These are phyloP conservation scores for Verticillium zaregamsianum DNA, from an alignment of 2,329 filamentous ascomycete genomes.

Conservation along the genomic window DNA sequence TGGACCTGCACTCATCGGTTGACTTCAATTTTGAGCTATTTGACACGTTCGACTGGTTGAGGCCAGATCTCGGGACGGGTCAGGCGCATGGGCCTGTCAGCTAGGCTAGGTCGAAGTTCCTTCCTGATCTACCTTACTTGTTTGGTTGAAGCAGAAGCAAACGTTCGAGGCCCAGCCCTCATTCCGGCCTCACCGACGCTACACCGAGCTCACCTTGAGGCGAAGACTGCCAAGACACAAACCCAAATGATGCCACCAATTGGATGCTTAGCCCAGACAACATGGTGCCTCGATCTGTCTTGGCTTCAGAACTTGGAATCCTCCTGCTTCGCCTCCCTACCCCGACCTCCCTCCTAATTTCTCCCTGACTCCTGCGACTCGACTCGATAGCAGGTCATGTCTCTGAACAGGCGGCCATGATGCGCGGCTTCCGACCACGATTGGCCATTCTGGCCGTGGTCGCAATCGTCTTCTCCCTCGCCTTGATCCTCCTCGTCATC, in stretches of 20 bases:
- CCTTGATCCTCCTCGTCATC: neutral
- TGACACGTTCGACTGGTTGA: conserved; percentile 45
- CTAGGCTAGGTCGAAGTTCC: no score
- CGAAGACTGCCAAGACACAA: neutral
- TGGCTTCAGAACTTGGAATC: neutral
- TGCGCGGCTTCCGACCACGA: neutral
- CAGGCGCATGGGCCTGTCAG: no score
- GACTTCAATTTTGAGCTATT: conserved; percentile 44
- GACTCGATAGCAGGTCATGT: neutral
- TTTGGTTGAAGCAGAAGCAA: no score
- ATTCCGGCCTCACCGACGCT: neutral
- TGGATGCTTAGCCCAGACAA: neutral
- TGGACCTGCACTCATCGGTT: conserved; percentile 24
- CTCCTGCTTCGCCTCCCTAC: neutral
- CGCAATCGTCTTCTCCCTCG: neutral
- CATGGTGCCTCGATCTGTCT: neutral
- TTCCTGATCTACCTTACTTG: no score
- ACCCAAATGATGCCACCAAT: neutral
- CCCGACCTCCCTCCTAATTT: neutral
- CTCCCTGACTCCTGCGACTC: neutral
- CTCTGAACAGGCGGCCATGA: neutral
- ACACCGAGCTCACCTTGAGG: neutral
- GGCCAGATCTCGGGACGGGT: conserved; percentile 12
- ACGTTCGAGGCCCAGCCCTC: no score
- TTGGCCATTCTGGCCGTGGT: neutral